phyloP scores from a whole-genome alignment of 257 asterid genomes.

The Schizonepeta tenuifolia region DNA sequence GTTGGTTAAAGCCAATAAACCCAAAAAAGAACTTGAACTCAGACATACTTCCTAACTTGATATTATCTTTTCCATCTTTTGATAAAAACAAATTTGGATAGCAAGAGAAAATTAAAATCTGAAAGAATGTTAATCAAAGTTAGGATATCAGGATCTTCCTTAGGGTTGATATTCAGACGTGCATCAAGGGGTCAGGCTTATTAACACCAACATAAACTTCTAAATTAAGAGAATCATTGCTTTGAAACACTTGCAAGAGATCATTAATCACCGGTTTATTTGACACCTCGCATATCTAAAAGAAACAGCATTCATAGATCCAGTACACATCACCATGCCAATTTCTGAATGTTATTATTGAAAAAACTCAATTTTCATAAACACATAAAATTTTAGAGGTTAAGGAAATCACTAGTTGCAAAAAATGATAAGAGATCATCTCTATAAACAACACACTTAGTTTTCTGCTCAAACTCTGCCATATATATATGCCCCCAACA shows the following conservation, averaged over 20 bases:
- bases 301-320: background rate
- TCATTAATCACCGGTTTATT: background rate
- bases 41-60: background rate
- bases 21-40: no score
- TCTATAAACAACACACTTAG: background rate
- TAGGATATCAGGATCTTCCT: background rate
- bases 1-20: background rate
- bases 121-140: background rate
- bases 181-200: background rate
- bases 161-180: background rate
- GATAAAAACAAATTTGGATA: background rate
- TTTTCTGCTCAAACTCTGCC: background rate
- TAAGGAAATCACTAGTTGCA: background rate
- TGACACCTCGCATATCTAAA: background rate
- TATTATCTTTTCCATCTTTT: no score
- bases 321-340: background rate
- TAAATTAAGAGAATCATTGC: background rate
- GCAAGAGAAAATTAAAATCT: background rate
- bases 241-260: background rate
- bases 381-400: background rate
- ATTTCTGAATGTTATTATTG: background rate
- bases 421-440: background rate
- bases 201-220: background rate
- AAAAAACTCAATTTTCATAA: background rate
- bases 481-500: background rate